These are phyloP conservation scores for Plasmodium ovale DNA, from an alignment of 169 alveolate species.

Conservation along the genomic window DNA sequence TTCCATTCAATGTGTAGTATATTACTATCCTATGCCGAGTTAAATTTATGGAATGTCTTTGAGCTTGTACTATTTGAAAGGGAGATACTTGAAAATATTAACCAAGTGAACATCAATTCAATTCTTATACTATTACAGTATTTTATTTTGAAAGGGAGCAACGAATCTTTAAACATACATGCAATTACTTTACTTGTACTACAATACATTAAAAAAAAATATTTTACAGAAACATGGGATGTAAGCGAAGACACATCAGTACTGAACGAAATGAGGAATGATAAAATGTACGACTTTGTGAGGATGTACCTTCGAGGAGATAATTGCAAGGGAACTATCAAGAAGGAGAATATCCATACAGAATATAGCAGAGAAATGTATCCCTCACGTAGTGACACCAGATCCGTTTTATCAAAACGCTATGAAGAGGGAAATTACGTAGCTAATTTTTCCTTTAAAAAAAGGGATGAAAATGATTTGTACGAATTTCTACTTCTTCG, in stretches of 20 bases:
- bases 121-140: conserved; percentile 44
- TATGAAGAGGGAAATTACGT: no score
- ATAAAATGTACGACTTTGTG: conserved; percentile 36
- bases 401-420: not conserved
- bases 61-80: conserved; percentile 39
- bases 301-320: conserved; percentile 9
- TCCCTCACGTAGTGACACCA: not conserved
- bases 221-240: not conserved
- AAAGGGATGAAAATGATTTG: conserved; percentile 43
- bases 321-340: not conserved
- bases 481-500: conserved; percentile 43
- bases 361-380: not conserved
- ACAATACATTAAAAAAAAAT: conserved; percentile 38
- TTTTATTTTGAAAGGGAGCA: conserved; percentile 35
- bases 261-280: conserved; percentile 8
- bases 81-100: conserved; percentile 15
- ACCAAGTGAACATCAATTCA: conserved; percentile 19
- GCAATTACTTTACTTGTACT: conserved; percentile 16
- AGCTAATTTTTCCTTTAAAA: conserved; percentile 21
- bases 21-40: conserved; percentile 19
- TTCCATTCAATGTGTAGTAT: conserved; percentile 41
- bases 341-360: not conserved
- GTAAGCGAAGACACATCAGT: not conserved
- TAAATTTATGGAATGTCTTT: conserved; percentile 20
- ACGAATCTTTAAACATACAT: not conserved